Base-by-base conservation (phyloP, 108 stramenopile genomes). In the Ochromonas danica region DNA sequence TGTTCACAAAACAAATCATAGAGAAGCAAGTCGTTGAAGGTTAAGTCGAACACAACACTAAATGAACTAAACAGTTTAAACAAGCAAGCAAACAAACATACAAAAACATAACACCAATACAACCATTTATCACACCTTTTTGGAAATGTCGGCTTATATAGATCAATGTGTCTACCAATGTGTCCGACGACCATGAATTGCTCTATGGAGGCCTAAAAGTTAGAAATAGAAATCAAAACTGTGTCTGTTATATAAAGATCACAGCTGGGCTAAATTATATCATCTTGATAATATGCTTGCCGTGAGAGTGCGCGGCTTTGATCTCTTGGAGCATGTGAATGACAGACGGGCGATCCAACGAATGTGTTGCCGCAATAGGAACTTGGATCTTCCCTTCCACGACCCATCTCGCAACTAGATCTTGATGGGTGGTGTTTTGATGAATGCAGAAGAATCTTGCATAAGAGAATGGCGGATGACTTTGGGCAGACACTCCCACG, bases 381-480 rank as follows among this genome's bases (percentile, higher is more conserved):
- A 70, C 67, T 17, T 17, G 17, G 14, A 70, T 14, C 33, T 38
- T 70, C 40, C 22, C 67, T 40, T 70, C 40, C 39, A 14, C 67
- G 22, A 70, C 14, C 67, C 14, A 40, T 22, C 17, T 10, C 39
- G 22, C 22, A 14, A 70, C 17, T 22, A 17, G 10, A 22, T 70
- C 40, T 40, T 70, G 67, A 31, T 17, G 10, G 10, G 10, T 40
- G 17, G 67, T 70, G 14, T 10, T 14, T 40, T 70, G 36, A 10
- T 40, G 67, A 40, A 70, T 17, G 40, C 67, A 70, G 22, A 31
- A 70, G 33, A 70, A 70, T 14, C 39, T 10, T 31, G 67, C 67
- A 70, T 40, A 70, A 10, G 67, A 70, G 17, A 70, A 70, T 17
- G 67, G 67, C 17, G 67, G 67, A 70, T 70, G 67, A 10, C 14